Evolutionary conservation across 768 basidiomycete species (phyloP).

Genomic region (Tulasnella sp.): DNA sequence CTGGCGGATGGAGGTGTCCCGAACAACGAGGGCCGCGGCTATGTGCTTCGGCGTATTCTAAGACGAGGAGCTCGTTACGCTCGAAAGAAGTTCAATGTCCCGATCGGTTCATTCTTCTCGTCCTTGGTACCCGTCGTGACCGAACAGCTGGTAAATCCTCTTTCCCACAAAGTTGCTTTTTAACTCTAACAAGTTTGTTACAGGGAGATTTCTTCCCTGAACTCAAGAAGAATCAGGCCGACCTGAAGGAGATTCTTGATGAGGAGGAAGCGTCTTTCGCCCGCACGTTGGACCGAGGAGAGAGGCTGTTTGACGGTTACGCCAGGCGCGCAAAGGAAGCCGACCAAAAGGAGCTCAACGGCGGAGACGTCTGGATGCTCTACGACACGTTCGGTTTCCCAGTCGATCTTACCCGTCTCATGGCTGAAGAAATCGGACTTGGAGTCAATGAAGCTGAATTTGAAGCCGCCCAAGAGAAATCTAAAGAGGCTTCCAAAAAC

Average conservation of each 20-base stretch:
- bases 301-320: conserved; percentile 92
- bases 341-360: conserved; percentile 69
- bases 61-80: conserved; percentile 94
- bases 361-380: conserved; percentile 94
- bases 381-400: conserved; percentile 99
- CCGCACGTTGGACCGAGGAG: conserved; percentile 94
- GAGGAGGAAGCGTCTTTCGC: conserved; percentile 99
- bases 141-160: conserved; percentile 73
- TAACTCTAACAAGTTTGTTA: conserved; percentile 32
- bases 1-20: conserved; percentile 96
- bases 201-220: conserved; percentile 92
- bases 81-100: conserved; percentile 89
- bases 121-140: conserved; percentile 87
- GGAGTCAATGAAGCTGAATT: conserved; percentile 86
- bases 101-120: conserved; percentile 94
- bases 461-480: conserved; percentile 81
- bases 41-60: conserved; percentile 93
- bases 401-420: conserved; percentile 90
- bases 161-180: conserved; percentile 4
- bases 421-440: conserved; percentile 93
- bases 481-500: conserved; percentile 90
- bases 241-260: conserved; percentile 92
- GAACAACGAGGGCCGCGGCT: conserved; percentile 94
- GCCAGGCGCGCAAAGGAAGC: conserved; percentile 66
- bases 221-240: conserved; percentile 75